These are phyloP conservation scores for Cornus florida DNA, from an alignment of 148 eudicot species.

Conservation along the genomic window DNA sequence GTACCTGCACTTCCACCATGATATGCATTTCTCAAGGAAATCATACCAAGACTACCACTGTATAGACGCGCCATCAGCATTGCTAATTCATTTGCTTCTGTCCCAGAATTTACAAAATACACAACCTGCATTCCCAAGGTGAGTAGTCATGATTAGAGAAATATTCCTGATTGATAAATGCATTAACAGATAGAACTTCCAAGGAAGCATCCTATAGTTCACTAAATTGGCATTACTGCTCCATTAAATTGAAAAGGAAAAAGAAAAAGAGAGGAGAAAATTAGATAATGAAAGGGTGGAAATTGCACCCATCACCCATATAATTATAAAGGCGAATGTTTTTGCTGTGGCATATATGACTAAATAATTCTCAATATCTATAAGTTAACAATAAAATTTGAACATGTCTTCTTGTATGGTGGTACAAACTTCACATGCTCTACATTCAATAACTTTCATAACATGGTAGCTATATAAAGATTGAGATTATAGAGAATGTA, in stretches of 20 bases:
- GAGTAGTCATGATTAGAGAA: background rate
- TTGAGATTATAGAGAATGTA: constrained; percentile 12
- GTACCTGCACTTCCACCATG: constrained; percentile 93
- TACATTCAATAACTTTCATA: background rate
- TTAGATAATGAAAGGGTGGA: background rate
- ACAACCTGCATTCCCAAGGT: constrained; percentile 70
- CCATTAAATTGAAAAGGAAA: background rate
- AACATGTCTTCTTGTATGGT: background rate
- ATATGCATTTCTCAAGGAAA: constrained; percentile 91
- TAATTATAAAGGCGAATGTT: background rate
- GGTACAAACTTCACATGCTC: background rate
- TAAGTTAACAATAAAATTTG: background rate
- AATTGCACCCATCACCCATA: background rate
- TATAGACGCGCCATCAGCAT: constrained; percentile 90
- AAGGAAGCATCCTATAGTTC: background rate
- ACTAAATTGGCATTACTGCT: background rate
- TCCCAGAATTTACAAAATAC: constrained; percentile 95
- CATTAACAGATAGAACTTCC: background rate
- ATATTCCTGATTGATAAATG: background rate
- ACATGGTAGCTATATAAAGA: background rate
- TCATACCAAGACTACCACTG: constrained; percentile 85
- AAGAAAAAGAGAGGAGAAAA: background rate
- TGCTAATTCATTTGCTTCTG: constrained; percentile 98
- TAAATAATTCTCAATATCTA: background rate
- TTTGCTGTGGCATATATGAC: background rate